Base-by-base conservation (phyloP, 2,329 filamentous ascomycete species). In the Metarhizium robertsii region DNA sequence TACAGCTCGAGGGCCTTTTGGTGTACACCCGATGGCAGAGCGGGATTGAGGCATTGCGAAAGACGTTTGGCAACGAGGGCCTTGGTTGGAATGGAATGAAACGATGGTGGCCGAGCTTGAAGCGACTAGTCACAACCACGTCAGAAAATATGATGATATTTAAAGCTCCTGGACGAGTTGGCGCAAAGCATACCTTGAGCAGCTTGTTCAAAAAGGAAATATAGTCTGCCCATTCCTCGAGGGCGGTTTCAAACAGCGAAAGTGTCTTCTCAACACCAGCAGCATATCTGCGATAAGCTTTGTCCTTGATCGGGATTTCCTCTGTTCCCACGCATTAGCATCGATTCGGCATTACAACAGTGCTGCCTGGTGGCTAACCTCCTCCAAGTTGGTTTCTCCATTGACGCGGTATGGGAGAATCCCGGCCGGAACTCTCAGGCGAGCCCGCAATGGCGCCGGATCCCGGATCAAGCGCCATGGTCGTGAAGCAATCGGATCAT, bases 171-270 rank as follows among this genome's bases (percentile, higher is more conserved):
- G 2, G 14, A 1, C 3, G 18, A 36, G 2, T 49, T 36, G 45
- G 20, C 45, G 14, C 11, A 13, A 18, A 42, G 52, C 69, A 63
- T 69, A 92, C 90, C 83, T 96, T 97, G 59, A 96, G 78, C 51
- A 99, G 78, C 59, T 90, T 85, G 67, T 89, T 95, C 55, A 99
- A 75, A 69, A 97, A 99, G 18, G 92, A 96, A 66, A 99, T 99
- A 69, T 99, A 99, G 74, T 99, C 94, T 51, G 95, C 94, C 94
- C 94, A 99, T 83, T 99, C 94, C 73, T 97, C 91, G 62, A 96
- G 79, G 34, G 90, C 85, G 16, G 90, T 92, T 68, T 99, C 94
- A 75, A 96, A 99, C 38, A 96, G 79, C 49, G 88, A 83, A 59
- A 99, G 79, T 38, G 91, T 88, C 69, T 91, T 84, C 66, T 97